These are phyloP conservation scores for Microsporum audouinii DNA, from an alignment of 2,329 filamentous ascomycete genomes.

Conservation along the genomic window DNA sequence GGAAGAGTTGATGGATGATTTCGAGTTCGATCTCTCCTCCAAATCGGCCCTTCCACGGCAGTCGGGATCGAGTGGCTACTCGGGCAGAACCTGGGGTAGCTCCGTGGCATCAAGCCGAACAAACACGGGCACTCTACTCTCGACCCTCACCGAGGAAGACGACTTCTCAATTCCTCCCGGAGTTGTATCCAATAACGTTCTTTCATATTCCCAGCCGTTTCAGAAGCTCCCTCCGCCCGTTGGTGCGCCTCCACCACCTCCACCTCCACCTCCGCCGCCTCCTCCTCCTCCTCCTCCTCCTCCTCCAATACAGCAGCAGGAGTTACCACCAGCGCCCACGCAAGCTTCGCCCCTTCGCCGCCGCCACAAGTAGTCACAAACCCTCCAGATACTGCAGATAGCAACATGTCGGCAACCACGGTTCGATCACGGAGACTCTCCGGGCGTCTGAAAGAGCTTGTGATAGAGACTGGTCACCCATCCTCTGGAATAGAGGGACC, in stretches of 20 bases:
- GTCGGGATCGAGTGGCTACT: conserved; percentile 69
- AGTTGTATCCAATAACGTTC: conserved; percentile 21
- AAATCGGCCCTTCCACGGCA: conserved; percentile 62
- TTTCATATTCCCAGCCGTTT: conserved; percentile 22
- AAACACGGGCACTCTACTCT: conserved; percentile 55
- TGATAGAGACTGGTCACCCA: conserved; percentile 61
- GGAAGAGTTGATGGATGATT: conserved; percentile 84
- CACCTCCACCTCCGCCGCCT: conserved; percentile 12
- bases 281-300: conserved; percentile 14
- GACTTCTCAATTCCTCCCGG: conserved; percentile 15
- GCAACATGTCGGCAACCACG: conserved; percentile 35
- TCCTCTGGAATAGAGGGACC: conserved; percentile 17
- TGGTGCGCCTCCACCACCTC: conserved; percentile 15
- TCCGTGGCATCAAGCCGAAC: conserved; percentile 63
- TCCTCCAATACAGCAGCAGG: conserved; percentile 9
- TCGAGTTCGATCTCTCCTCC: conserved; percentile 58
- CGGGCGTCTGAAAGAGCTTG: conserved; percentile 67
- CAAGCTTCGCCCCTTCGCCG: conserved; percentile 14
- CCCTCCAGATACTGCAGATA: conserved; percentile 18
- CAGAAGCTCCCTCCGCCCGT: conserved; percentile 32
- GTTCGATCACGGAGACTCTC: conserved; percentile 70
- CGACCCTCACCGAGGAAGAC: conserved; percentile 58
- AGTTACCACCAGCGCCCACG: conserved; percentile 14
- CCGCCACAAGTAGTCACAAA: conserved; percentile 15
- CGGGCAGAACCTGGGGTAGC: conserved; percentile 69